Percentiles rank a stretch among this genome's conserved stretches.
Conservation (phyloP, 2,329 filamentous ascomycete genomes). For the Akanthomyces dipterigenus region DNA sequence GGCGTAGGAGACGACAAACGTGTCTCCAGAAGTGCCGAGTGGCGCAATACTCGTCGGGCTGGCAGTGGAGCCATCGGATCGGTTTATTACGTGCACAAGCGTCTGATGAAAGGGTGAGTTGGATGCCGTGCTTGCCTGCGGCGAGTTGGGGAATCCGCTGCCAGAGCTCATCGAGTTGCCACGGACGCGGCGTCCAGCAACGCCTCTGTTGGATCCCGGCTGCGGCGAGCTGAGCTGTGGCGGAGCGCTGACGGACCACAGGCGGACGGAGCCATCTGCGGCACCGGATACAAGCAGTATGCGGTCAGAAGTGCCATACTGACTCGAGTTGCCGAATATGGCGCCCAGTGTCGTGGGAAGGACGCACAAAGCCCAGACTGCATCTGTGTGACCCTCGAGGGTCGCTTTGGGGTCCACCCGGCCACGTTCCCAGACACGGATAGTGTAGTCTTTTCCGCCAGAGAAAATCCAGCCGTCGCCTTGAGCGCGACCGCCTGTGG, state of each 20-base stretch:
- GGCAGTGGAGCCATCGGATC: constrained; percentile 56
- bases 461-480: constrained; percentile 99
- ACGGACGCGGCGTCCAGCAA: constrained; percentile 57
- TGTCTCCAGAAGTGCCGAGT: constrained; percentile 72
- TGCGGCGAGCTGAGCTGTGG: constrained; percentile 80
- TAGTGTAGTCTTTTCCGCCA: constrained; percentile 86
- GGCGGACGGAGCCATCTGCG: constrained; percentile 82
- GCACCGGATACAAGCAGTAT: constrained; percentile 87
- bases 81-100: constrained; percentile 77
- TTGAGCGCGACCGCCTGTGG: constrained; percentile 76
- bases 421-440: constrained; percentile 92
- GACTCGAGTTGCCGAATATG: constrained; percentile 69
- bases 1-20: constrained; percentile 87
- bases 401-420: constrained; percentile 93
- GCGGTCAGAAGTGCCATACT: constrained; percentile 74
- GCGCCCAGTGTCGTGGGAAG: constrained; percentile 75
- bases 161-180: constrained; percentile 93
- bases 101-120: constrained; percentile 82
- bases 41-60: constrained; percentile 92
- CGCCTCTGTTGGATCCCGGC: constrained; percentile 55
- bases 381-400: constrained; percentile 88
- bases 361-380: constrained; percentile 92
- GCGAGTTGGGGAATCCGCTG: constrained; percentile 82
- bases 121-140: constrained; percentile 81
- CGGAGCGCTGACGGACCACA: constrained; percentile 91